Evolutionary conservation across 2,329 filamentous ascomycete genomes (phyloP), one percentile per base, ranked within the genome.

Genomic region (Colletotrichum sp.): DNA sequence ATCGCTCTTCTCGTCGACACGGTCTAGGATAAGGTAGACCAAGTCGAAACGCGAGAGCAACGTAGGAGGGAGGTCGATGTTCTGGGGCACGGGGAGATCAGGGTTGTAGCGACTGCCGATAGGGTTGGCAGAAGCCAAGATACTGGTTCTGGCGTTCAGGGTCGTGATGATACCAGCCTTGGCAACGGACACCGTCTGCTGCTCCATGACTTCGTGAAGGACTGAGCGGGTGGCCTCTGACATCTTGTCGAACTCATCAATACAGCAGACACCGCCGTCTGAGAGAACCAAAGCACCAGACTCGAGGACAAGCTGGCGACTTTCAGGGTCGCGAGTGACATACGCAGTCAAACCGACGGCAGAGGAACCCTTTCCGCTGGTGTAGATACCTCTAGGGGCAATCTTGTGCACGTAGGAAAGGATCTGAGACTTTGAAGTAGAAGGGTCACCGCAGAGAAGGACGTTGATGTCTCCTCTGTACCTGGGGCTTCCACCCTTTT

Each of bases 381-480:
- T 96, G 85, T 96, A 96, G 67, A 96, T 93, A 80, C 92, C 92
- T 36, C 97, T 94, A 52, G 97, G 97, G 6, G 97, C 97, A 82
- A 99, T 99, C 86, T 98, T 98, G 90, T 99, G 96, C 30, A 99
- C 94, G 82, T 99, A 99, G 78, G 95, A 91, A 32, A 99, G 90
- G 72, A 99, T 88, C 85, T 99, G 98, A 13, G 97, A 99, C 85
- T 99, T 99, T 52, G 97, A 91, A 0, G 97, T 99, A 0, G 96
- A 99, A 0, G 97, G 97, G 82, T 99, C 97, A 89, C 97, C 97
- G 81, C 97, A 99, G 44, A 99, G 93, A 59, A 99, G 90, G 67
- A 99, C 92, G 83, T 99, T 99, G 88, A 99, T 98, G 85, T 99
- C 97, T 78, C 97, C 97, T 88, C 97, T 92, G 84, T 99, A 99